Evolutionary conservation across 768 basidiomycete genomes (phyloP), one percentile per base, ranked within the genome.

Genomic region (Leccinum disarticulatum): DNA sequence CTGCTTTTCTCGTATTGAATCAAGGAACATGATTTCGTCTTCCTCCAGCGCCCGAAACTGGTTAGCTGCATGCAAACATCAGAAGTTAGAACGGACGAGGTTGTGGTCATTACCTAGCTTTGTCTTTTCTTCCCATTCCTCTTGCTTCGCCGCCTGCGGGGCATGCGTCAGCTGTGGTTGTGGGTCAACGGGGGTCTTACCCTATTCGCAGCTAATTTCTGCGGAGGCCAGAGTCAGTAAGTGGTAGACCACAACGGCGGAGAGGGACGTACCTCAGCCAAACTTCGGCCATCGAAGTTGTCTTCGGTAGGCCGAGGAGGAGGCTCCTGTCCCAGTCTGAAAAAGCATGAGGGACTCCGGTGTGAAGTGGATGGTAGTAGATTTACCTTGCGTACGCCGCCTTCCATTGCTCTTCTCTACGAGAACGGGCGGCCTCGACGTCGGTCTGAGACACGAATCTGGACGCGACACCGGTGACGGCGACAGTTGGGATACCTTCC

Each of bases 181-280:
- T 36, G 57, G 49, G 57, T 22, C 6, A 46, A 36, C 55, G 31
- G 47, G 61, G 5, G 57, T 71, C 79, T 71, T 71, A 91, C 91
- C 81, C 83, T 90, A 72, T 94, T 94, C 48, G 91, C 90, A 65
- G 92, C 92, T 58, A 94, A 80, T 91, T 93, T 92, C 91, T 94
- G 55, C 13, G 57, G 56, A 13, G 28, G 53, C 36, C 25, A 31
- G 51, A 54, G 61, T 63, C 46, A 65, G 66, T 56, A 60, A 51
- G 47, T 54, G 46, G 41, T 19, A n/a, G 47, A 36, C 7, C 49
- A 25, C 59, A 27, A 51, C n/a, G 54, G 17, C 50, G 8, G 17
- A 19, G 43, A 74, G 33, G 52, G 22, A 71, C 87, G 77, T 77
- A 90, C 92, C 86, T 94, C 92, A 74, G 91, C 92, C 46, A 94